phyloP scores from a whole-genome alignment of 164 flowering plant genomes.

The Vitis amurensis region DNA sequence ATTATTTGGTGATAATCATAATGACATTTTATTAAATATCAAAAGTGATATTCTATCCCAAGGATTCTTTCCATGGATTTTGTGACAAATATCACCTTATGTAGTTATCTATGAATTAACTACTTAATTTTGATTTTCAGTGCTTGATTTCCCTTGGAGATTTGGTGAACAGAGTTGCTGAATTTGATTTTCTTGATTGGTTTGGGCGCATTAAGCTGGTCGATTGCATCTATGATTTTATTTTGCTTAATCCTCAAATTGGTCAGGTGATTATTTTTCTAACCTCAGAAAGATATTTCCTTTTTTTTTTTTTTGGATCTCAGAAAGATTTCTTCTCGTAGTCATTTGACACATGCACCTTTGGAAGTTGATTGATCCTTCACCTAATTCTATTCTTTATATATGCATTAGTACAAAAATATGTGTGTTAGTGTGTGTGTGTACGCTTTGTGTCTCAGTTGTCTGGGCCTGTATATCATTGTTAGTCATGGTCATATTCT shows the following conservation, averaged over 20 bases:
- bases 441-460: too few relatives aligned
- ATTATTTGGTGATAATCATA: too few relatives aligned
- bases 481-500: too few relatives aligned
- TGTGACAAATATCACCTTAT: background rate
- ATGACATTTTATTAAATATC: background rate
- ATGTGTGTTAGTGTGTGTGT: too few relatives aligned
- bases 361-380: background rate
- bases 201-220: slow-evolving; percentile 71
- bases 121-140: slow-evolving; percentile 41
- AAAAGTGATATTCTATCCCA: background rate
- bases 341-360: background rate
- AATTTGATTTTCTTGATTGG: slow-evolving; percentile 67
- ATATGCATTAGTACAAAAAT: too few relatives aligned
- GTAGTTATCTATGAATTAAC: background rate
- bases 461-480: too few relatives aligned
- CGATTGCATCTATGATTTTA: slow-evolving; percentile 71
- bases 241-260: slow-evolving; percentile 62
- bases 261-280: slow-evolving; percentile 63
- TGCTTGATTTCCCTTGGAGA: slow-evolving; percentile 54
- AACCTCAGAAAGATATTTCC: background rate
- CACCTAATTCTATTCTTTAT: background rate
- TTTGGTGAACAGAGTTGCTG: slow-evolving; percentile 58
- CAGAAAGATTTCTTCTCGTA: background rate
- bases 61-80: background rate
- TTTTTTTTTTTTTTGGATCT: too few relatives aligned